These are phyloP conservation scores for Suhomyces yuchorum DNA, from an alignment of 1,139 yeast species.

Conservation along the genomic window DNA sequence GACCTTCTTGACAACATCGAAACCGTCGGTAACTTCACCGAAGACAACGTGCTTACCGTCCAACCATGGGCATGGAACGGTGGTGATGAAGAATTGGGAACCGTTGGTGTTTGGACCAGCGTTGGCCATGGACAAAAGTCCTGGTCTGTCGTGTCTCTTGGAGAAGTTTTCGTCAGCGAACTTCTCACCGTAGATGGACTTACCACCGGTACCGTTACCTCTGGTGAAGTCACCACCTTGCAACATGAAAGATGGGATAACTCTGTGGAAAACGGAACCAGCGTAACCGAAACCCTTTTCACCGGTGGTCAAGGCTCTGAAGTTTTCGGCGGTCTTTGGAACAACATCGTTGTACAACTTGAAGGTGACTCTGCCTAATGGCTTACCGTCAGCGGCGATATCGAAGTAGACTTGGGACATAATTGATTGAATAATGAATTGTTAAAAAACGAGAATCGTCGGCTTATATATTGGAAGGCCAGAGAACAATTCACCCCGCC, in stretches of 20 bases:
- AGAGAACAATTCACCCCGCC: not conserved
- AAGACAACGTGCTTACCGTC: constrained; percentile 99
- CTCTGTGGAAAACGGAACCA: constrained; percentile 95
- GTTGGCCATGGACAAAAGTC: constrained; percentile 97
- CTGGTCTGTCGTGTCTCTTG: constrained; percentile 87
- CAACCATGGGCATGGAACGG: constrained; percentile 94
- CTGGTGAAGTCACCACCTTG: constrained; percentile 99
- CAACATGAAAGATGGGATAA: constrained; percentile 96
- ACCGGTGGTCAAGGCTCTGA: constrained; percentile 96
- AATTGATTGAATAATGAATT: constrained; percentile 11
- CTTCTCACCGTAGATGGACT: constrained; percentile 95
- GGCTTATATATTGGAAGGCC: constrained; percentile 3
- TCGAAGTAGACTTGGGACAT: constrained; percentile 77
- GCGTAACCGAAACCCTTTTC: constrained; percentile 97
- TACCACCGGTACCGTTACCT: constrained; percentile 97
- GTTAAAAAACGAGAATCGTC: constrained; percentile 1
- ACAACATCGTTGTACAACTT: constrained; percentile 89
- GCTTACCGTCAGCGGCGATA: constrained; percentile 64
- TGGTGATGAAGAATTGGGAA: constrained; percentile 97
- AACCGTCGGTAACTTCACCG: constrained; percentile 93
- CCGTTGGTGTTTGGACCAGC: constrained; percentile 99
- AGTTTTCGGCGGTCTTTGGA: constrained; percentile 98
- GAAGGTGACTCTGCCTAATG: constrained; percentile 76
- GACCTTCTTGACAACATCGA: constrained; percentile 87
- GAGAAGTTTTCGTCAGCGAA: constrained; percentile 94